These are phyloP conservation scores for Vinca minor DNA, from an alignment of 257 asterid species.

Conservation along the genomic window DNA sequence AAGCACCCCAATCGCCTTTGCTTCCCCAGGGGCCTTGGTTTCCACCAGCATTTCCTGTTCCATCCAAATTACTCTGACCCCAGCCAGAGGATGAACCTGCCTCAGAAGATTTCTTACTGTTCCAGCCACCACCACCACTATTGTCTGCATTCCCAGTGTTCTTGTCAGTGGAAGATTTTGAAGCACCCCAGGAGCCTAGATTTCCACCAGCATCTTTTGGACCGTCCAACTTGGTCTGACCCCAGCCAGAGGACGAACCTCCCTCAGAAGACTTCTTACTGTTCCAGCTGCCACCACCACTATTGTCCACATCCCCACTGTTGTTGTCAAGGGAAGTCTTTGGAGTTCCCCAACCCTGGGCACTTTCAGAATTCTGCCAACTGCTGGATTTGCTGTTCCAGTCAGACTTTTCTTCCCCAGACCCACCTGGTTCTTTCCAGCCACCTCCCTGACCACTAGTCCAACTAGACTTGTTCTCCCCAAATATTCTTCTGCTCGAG, in stretches of 20 bases:
- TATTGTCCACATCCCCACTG: constrained; percentile 9
- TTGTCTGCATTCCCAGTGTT: too few species aligned
- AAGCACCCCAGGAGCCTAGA: constrained; percentile 33
- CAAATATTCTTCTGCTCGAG: too few species aligned
- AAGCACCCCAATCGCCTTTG: too few species aligned
- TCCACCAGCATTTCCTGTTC: constrained; percentile 21
- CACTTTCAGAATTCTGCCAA: not conserved
- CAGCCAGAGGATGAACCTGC: constrained; percentile 44
- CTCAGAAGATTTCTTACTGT: too few species aligned
- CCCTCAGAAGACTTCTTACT: constrained; percentile 28
- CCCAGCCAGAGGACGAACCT: constrained; percentile 60
- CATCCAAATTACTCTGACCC: constrained; percentile 63
- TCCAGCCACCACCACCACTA: too few species aligned
- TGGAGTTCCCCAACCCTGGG: too few species aligned
- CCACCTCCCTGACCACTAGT: constrained; percentile 12
- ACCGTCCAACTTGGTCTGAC: constrained; percentile 56
- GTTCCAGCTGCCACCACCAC: constrained; percentile 14
- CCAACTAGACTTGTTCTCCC: constrained; percentile 26
- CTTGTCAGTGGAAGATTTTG: not conserved
- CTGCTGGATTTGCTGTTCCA: not conserved
- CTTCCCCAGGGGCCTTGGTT: too few species aligned
- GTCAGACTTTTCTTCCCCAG: constrained; percentile 10
- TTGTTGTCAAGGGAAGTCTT: too few species aligned
- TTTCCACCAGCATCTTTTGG: constrained; percentile 33
- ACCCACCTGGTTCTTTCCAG: constrained; percentile 19